Evolutionary conservation across 345 rosid species (phyloP).

Genomic region (Acer saccharum): DNA sequence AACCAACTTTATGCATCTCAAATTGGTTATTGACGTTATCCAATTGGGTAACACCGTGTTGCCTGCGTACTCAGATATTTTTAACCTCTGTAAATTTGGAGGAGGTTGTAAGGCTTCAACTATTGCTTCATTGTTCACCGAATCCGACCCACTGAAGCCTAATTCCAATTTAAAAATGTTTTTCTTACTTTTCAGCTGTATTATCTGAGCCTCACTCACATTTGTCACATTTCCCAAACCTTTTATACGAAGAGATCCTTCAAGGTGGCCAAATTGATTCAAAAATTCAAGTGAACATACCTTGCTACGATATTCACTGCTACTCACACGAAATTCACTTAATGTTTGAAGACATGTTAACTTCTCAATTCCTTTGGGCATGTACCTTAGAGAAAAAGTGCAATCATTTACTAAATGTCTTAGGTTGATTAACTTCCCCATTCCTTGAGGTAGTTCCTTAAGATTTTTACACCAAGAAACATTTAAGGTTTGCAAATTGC

Average conservation of each 20-base stretch:
- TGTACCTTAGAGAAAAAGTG: not conserved
- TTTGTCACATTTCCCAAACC: not conserved
- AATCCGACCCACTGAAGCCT: not conserved
- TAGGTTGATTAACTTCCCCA: not conserved
- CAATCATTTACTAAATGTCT: not conserved
- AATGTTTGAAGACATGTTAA: not conserved
- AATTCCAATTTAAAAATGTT: not conserved
- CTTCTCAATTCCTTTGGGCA: not conserved
- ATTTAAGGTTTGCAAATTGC: not conserved
- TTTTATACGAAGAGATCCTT: not conserved
- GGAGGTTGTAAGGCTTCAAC: no score
- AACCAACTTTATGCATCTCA: rapidly evolving
- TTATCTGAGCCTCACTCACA: not conserved
- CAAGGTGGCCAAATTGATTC: not conserved
- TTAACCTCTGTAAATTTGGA: no score
- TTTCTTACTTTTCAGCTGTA: not conserved
- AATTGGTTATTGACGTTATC: no score
- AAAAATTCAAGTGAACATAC: not conserved
- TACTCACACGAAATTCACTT: not conserved
- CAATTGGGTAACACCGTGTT: no score
- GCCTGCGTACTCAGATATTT: no score
- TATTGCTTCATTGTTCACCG: no score
- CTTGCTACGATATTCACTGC: not conserved
- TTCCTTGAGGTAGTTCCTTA: not conserved
- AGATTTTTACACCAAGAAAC: not conserved